These are phyloP conservation scores for Fusarium keratoplasticum DNA, from an alignment of 2,329 filamentous ascomycete genomes.

Conservation along the genomic window DNA sequence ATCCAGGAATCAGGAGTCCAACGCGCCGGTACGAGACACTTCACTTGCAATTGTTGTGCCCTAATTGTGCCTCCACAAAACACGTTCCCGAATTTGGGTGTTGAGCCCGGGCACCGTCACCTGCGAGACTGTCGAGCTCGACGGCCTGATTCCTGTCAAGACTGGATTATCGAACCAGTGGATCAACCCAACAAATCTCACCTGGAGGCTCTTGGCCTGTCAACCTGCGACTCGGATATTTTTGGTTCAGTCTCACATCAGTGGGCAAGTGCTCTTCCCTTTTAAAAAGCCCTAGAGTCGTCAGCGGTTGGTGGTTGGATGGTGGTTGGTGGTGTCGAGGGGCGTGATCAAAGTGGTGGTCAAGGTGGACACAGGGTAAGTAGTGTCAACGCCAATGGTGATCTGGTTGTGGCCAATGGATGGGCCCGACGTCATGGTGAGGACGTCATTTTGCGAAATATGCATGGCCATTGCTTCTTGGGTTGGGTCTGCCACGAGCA, in stretches of 20 bases:
- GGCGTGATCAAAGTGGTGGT: conserved; percentile 30
- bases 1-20: conserved; percentile 40
- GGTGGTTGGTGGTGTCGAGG: conserved; percentile 38
- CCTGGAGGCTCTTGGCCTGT: conserved; percentile 10
- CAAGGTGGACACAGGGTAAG: conserved; percentile 39
- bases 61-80: conserved; percentile 45
- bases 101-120: background rate
- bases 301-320: conserved; percentile 29
- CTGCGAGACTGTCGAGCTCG: background rate
- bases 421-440: conserved; percentile 38
- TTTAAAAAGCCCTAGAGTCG: conserved; percentile 22
- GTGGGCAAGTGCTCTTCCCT: conserved; percentile 20
- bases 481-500: conserved; percentile 27
- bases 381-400: conserved; percentile 38
- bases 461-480: conserved; percentile 23
- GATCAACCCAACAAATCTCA: conserved; percentile 2
- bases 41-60: conserved; percentile 44
- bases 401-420: conserved; percentile 34
- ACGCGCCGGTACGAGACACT: conserved; percentile 40
- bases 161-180: background rate
- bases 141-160: background rate
- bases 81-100: conserved; percentile 12
- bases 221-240: conserved; percentile 13
- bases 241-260: conserved; percentile 24
- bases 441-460: conserved; percentile 39